phyloP scores from a whole-genome alignment of 441 rosid species.

The Biscutella laevigata region DNA sequence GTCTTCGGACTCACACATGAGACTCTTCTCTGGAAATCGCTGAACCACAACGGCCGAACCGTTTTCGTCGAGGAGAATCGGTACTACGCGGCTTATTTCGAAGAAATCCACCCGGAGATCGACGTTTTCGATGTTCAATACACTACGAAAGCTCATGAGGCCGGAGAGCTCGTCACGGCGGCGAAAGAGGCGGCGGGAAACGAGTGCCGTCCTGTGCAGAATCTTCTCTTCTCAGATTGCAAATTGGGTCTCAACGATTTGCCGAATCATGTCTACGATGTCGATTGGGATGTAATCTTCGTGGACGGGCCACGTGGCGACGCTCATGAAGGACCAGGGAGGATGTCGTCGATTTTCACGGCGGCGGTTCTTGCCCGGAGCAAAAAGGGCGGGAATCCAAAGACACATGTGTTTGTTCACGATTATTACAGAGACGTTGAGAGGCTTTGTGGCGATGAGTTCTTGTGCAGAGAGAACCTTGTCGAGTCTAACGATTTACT shows the following conservation, averaged over 20 bases:
- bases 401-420: conserved; percentile 77
- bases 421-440: conserved; percentile 74
- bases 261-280: conserved; percentile 83
- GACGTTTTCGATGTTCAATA: conserved; percentile 79
- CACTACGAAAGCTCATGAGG: conserved; percentile 61
- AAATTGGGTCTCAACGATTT: conserved; percentile 74
- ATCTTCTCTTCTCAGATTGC: conserved; percentile 79
- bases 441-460: conserved; percentile 65
- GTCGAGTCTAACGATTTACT: conserved; percentile 56
- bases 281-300: conserved; percentile 83
- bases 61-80: conserved; percentile 81
- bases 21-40: conserved; percentile 79
- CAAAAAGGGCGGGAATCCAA: conserved; percentile 61
- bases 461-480: conserved; percentile 67
- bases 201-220: conserved; percentile 86
- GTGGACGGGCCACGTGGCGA: conserved; percentile 86
- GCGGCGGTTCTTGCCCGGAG: conserved; percentile 87
- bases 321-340: conserved; percentile 51
- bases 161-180: conserved; percentile 39
- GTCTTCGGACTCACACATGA: conserved; percentile 75
- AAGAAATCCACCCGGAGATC: conserved; percentile 71
- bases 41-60: conserved; percentile 76
- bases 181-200: conserved; percentile 49
- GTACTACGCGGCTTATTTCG: conserved; percentile 78
- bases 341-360: conserved; percentile 90